Evolutionary conservation across 2,329 filamentous ascomycete species (phyloP), one percentile per base, ranked within the genome.

Genomic region (Aspergillus pseudoglaucus): DNA sequence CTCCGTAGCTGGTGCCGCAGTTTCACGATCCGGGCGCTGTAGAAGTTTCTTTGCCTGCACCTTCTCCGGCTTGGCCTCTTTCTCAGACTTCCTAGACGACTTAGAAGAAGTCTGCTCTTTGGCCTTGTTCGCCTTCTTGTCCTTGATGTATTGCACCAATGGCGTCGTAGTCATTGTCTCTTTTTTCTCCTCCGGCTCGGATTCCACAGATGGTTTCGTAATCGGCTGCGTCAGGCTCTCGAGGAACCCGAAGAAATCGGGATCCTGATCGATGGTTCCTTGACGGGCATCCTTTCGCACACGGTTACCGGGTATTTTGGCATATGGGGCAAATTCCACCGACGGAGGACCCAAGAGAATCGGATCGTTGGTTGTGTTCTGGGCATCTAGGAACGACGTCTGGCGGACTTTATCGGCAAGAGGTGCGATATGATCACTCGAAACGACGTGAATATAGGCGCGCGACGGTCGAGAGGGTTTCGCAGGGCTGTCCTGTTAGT

Each of bases 261-360:
- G 83, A 61, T 98, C 93, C 64, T 95, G 90, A 60, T 98, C 93
- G 56, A 98, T 97, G 3, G 90, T 95, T 46, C 91, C 93, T 65
- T 95, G 88, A 12, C 90, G 84, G 46, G 83, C 82, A 73, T 98
- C 93, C 46, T 82, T 81, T 30, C 89, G 83, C 44, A 81, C 81
- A 65, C 88, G 88, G 32, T 77, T 80, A 50, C 81, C 81, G 1
- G 91, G 89, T 1, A 89, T 80, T 60, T 90, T 90, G 56, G 88
- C 88, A 71, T 90, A 95, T 1, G 86, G 81, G 15, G 90, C 83
- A 60, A 88, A 88, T 61, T 95, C 90, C 43, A 96, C 75, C 4
- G 80, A 79, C 0, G 93, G 90, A 1, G 87, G 87, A 0, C 87
- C 87, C 47, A 93, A 74, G 2, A 96, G 79, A 22, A 83, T 83